Conservation (phyloP, 805 yeast genomes). For the Metschnikowia picachoensis region DNA sequence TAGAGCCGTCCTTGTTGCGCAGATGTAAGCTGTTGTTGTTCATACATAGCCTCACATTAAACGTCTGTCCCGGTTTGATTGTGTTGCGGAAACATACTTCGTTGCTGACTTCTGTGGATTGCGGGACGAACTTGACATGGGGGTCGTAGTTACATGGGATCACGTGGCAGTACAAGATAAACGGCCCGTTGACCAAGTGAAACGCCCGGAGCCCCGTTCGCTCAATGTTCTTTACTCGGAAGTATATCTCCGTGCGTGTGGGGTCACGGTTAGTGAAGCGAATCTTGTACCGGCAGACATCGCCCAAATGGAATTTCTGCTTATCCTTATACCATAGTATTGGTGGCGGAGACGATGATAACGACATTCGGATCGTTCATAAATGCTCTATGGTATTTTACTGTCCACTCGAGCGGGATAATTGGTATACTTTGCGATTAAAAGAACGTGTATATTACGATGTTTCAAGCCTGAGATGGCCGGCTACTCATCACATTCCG, state of each 20-base stretch:
- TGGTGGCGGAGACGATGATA: neutral
- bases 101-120: slow-evolving; percentile 16
- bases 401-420: no score
- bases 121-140: slow-evolving; percentile 22
- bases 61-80: slow-evolving; percentile 68
- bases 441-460: neutral
- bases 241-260: slow-evolving; percentile 19
- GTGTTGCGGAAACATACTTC: slow-evolving; percentile 38
- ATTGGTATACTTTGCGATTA: no score
- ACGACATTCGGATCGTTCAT: neutral
- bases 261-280: slow-evolving; percentile 20
- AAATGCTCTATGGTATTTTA: no score
- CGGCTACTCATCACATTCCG: neutral
- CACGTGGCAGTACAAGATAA: slow-evolving; percentile 42
- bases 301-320: slow-evolving; percentile 34
- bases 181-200: slow-evolving; percentile 41
- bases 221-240: slow-evolving; percentile 40
- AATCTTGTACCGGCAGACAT: slow-evolving; percentile 33
- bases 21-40: slow-evolving; percentile 39
- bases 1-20: slow-evolving; percentile 14
- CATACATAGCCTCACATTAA: slow-evolving; percentile 51
- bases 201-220: slow-evolving; percentile 36
- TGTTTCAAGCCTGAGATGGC: neutral
- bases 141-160: slow-evolving; percentile 35
- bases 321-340: slow-evolving; percentile 36